Percentiles rank a stretch among this genome's conserved stretches.
Evolutionary conservation across 2,329 filamentous ascomycete species (phyloP).

Genomic region (Akanthomyces dipterigenus): DNA sequence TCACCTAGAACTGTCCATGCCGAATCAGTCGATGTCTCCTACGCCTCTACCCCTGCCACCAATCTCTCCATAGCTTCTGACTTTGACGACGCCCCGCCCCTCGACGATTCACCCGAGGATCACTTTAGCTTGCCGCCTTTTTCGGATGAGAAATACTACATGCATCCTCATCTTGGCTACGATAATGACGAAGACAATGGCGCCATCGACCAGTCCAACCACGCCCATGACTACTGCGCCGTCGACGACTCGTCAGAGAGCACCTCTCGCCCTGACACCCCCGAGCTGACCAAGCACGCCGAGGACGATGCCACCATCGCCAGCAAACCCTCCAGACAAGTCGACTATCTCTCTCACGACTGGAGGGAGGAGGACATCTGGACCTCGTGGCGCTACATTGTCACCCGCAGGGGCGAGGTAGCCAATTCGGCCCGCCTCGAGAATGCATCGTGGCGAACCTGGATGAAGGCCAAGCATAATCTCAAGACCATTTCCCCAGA

Average conservation of each 20-base stretch:
- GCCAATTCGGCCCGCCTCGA: conserved; percentile 77
- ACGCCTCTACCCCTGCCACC: conserved; percentile 56
- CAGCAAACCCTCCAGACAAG: conserved; percentile 72
- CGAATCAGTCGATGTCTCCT: conserved; percentile 51
- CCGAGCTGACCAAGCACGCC: conserved; percentile 52
- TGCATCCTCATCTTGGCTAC: conserved; percentile 24
- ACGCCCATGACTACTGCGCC: conserved; percentile 46
- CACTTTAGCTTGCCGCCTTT: conserved; percentile 40
- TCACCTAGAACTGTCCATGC: conserved; percentile 46
- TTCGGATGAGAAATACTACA: conserved; percentile 39
- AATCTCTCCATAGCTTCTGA: conserved; percentile 56
- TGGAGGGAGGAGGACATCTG: conserved; percentile 96
- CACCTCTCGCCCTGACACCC: conserved; percentile 52
- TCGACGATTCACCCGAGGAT: conserved; percentile 39
- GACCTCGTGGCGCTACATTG: conserved; percentile 93
- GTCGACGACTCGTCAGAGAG: conserved; percentile 44
- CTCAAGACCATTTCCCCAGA: conserved; percentile 85
- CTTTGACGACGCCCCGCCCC: conserved; percentile 41
- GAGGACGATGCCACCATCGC: conserved; percentile 75
- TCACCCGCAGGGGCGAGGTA: conserved; percentile 70
- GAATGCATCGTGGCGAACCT: conserved; percentile 95
- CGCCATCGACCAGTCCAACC: conserved; percentile 32
- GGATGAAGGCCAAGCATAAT: conserved; percentile 87
- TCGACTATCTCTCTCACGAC: conserved; percentile 91
- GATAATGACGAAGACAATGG: conserved; percentile 37